These are phyloP conservation scores for Warburgia ugandensis DNA, from an alignment of 164 flowering plant genomes.

Conservation along the genomic window DNA sequence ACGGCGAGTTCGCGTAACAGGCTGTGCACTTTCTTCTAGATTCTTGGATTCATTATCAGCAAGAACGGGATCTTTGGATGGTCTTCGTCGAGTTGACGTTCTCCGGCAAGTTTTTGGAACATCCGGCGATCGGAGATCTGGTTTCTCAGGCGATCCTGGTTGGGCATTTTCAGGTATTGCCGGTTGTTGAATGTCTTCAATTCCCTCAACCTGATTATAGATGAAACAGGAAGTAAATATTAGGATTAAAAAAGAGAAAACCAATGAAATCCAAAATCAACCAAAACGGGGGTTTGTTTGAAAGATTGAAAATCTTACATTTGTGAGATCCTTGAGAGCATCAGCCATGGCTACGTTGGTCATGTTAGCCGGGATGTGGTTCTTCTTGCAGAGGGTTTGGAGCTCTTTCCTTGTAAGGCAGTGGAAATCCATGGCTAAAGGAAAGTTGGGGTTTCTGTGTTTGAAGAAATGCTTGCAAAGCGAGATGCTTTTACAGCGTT, in stretches of 20 bases:
- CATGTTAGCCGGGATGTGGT: constrained; percentile 80
- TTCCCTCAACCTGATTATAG: constrained; percentile 18
- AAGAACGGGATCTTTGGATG: constrained; percentile 3
- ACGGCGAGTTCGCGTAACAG: constrained; percentile 10
- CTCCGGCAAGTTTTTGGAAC: constrained; percentile 10
- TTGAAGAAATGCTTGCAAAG: no score
- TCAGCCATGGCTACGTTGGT: constrained; percentile 97
- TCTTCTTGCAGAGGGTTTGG: constrained; percentile 85
- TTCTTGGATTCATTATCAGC: constrained; percentile 2
- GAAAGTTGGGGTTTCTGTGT: neutral
- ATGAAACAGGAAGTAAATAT: neutral
- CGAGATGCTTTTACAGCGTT: no score
- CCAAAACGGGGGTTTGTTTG: neutral
- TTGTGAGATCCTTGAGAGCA: constrained; percentile 53
- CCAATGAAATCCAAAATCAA: neutral
- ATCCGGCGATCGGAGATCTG: constrained; percentile 2
- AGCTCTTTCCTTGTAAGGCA: constrained; percentile 70
- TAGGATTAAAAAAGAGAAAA: neutral
- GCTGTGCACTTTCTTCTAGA: constrained; percentile 2
- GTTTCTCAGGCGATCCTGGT: neutral
- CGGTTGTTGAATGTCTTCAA: constrained; percentile 11
- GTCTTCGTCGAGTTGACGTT: constrained; percentile 7
- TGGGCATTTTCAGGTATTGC: neutral
- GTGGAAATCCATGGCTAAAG: constrained; percentile 62
- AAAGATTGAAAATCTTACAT: constrained; percentile 24